A percentile compares a stretch with the other conserved stretches of the same genome.
phyloP scores from a whole-genome alignment of 805 yeast genomes.

The Cyberlindnera saturnus region DNA sequence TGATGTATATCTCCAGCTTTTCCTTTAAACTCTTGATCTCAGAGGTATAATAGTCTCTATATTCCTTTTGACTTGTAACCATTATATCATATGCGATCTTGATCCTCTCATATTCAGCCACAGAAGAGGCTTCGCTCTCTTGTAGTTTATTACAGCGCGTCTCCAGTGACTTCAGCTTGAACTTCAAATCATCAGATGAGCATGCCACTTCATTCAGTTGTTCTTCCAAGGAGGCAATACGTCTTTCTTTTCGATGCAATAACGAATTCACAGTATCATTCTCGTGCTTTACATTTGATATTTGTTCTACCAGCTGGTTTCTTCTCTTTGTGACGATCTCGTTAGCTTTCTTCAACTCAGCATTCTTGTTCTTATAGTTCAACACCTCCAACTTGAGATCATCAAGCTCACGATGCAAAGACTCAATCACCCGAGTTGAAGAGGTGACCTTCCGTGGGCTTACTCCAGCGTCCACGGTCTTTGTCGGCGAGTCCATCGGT shows the following conservation, averaged over 20 bases:
- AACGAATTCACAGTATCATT: conserved; percentile 67
- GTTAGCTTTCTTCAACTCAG: conserved; percentile 49
- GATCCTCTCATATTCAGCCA: conserved; percentile 49
- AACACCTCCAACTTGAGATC: conserved; percentile 37
- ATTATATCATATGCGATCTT: conserved; percentile 56
- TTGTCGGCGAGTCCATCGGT: not conserved
- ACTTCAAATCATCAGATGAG: conserved; percentile 40
- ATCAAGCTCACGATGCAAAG: conserved; percentile 45
- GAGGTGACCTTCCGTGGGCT: conserved; percentile 6
- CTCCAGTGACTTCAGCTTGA: conserved; percentile 44
- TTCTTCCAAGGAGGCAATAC: conserved; percentile 59
- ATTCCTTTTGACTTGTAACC: conserved; percentile 44
- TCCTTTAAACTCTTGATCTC: conserved; percentile 36
- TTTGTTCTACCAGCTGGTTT: conserved; percentile 53
- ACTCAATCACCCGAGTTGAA: conserved; percentile 32
- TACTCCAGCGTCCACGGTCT: not conserved
- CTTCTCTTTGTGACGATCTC: conserved; percentile 41
- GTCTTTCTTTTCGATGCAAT: conserved; percentile 62
- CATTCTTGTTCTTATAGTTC: conserved; percentile 38
- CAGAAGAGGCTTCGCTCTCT: conserved; percentile 36
- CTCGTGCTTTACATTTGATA: conserved; percentile 70
- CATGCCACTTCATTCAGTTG: conserved; percentile 43
- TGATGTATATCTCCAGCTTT: conserved; percentile 33
- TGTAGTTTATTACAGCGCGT: conserved; percentile 43
- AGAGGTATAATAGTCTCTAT: conserved; percentile 41